Evolutionary conservation across 495 filamentous ascomycete species (phyloP).

Genomic region (Trichoderma asperelloides): DNA sequence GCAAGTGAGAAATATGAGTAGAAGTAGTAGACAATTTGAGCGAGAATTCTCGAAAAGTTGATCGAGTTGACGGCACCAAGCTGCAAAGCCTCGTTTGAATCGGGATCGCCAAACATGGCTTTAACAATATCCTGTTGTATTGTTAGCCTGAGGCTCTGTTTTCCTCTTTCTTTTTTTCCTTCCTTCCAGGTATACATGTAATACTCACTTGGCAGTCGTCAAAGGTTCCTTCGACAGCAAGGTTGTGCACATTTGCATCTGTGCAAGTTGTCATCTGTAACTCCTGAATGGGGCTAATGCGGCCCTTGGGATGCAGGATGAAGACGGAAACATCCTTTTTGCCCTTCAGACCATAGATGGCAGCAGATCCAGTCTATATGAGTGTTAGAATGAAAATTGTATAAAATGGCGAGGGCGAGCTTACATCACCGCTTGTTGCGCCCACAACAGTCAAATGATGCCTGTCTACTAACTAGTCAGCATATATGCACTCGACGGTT

Average conservation of each 20-base stretch:
- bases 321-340: constrained; percentile 93
- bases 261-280: constrained; percentile 89
- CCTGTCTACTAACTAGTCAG: constrained; percentile 36
- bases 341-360: constrained; percentile 92
- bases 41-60: constrained; percentile 84
- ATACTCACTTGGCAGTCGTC: constrained; percentile 76
- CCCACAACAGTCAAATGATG: constrained; percentile 87
- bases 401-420: constrained; percentile 6
- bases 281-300: constrained; percentile 79
- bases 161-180: no score
- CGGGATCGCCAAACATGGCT: constrained; percentile 73
- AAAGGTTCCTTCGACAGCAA: constrained; percentile 79
- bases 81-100: constrained; percentile 61
- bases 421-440: constrained; percentile 74
- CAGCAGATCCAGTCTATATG: constrained; percentile 67
- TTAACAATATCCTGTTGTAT: constrained; percentile 72
- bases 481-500: not conserved
- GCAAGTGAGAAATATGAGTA: constrained; percentile 75
- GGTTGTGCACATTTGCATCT: constrained; percentile 82
- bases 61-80: constrained; percentile 86
- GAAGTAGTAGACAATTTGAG: constrained; percentile 92
- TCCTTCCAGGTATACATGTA: not conserved
- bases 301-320: constrained; percentile 80
- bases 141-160: not conserved
- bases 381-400: not conserved